These are phyloP conservation scores for Friedmanniomyces endolithicus DNA, from an alignment of 495 filamentous ascomycete genomes.

Conservation along the genomic window DNA sequence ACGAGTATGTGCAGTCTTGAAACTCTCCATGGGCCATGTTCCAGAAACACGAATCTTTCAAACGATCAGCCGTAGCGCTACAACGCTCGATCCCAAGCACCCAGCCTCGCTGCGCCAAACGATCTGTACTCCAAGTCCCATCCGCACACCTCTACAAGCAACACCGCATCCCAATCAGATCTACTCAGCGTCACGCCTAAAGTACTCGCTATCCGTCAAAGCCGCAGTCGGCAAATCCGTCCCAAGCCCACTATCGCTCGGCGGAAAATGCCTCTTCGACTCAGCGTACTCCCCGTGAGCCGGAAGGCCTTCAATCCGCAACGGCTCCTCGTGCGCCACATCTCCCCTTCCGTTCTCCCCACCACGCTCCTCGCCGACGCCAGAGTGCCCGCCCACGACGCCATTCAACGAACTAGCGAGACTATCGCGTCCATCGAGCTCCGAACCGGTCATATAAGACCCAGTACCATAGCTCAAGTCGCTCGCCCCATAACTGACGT, in stretches of 20 bases:
- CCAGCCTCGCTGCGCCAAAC: not conserved
- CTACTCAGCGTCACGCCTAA: constrained; percentile 4
- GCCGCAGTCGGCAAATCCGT: constrained; percentile 29
- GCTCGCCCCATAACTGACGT: constrained; percentile 42
- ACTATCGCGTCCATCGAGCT: constrained; percentile 37
- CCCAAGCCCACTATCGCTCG: constrained; percentile 31
- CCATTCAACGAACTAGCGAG: constrained; percentile 27
- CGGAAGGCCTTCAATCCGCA: constrained; percentile 4
- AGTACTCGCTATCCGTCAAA: constrained; percentile 10
- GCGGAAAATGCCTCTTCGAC: constrained; percentile 19
- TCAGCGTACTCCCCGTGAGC: constrained; percentile 9
- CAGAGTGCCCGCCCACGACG: not conserved
- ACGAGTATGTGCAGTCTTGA: not conserved
- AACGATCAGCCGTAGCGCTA: not conserved
- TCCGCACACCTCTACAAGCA: not conserved
- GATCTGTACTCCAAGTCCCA: not conserved
- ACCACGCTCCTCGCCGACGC: constrained; percentile 18
- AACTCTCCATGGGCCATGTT: too few relatives aligned
- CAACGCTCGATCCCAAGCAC: not conserved
- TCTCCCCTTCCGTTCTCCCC: too few relatives aligned
- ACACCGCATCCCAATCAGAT: not conserved
- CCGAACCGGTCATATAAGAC: constrained; percentile 27
- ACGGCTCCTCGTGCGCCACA: not conserved
- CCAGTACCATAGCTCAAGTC: constrained; percentile 37
- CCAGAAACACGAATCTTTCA: too few relatives aligned